Conservation (phyloP, 2,329 filamentous ascomycete species). For the Claviceps sp. region DNA sequence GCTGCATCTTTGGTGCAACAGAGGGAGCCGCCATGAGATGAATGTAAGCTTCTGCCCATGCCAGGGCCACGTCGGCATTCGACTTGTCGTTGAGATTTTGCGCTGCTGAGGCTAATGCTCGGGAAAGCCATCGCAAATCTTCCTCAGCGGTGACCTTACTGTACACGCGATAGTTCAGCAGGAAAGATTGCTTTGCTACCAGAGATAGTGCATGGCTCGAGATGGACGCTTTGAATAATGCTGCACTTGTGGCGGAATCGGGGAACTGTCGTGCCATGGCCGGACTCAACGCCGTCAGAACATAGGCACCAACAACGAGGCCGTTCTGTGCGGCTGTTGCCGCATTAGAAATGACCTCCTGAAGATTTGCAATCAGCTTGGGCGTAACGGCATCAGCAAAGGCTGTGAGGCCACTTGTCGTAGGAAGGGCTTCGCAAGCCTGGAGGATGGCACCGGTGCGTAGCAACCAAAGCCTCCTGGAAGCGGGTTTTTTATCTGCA, state of each 20-base stretch:
- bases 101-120: conserved; percentile 52
- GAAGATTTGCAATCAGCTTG: conserved; percentile 55
- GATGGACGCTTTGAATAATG: conserved; percentile 45
- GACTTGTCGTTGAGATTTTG: conserved; percentile 36
- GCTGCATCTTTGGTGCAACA: conserved; percentile 49
- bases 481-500: conserved; percentile 67
- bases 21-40: conserved; percentile 55
- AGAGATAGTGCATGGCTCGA: conserved; percentile 51
- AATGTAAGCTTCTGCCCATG: conserved; percentile 80
- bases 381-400: conserved; percentile 41
- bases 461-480: conserved; percentile 70
- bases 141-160: conserved; percentile 62
- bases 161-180: conserved; percentile 75
- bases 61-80: conserved; percentile 37
- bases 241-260: conserved; percentile 29
- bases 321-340: conserved; percentile 69
- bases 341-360: conserved; percentile 67
- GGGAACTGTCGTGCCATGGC: conserved; percentile 40
- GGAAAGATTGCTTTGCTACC: conserved; percentile 74
- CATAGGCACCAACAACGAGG: conserved; percentile 65
- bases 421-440: conserved; percentile 29
- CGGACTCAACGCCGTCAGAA: conserved; percentile 53
- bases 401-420: conserved; percentile 32
- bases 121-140: conserved; percentile 65
- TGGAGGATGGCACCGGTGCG: conserved; percentile 60